A percentile compares a stretch with the other conserved stretches of the same genome.
phyloP scores from a whole-genome alignment of 2,329 filamentous ascomycete genomes.

The Cryphonectria parasitica region DNA sequence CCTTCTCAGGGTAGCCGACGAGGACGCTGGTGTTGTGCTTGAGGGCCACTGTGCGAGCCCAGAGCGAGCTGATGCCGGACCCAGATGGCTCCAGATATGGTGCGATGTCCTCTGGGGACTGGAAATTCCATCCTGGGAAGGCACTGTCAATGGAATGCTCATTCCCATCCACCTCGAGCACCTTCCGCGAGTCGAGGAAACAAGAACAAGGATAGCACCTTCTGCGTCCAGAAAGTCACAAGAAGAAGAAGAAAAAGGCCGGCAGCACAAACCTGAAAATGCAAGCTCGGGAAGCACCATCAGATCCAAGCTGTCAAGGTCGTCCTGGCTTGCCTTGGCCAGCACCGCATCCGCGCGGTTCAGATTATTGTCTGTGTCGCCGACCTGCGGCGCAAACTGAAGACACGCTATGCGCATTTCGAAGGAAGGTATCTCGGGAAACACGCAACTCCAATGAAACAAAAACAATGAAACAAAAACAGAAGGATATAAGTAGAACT shows the following conservation, averaged over 20 bases:
- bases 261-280: slow-evolving; percentile 62
- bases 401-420: slow-evolving; percentile 70
- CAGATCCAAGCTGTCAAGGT: slow-evolving; percentile 68
- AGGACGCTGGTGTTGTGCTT: slow-evolving; percentile 70
- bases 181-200: neutral
- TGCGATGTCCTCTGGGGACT: slow-evolving; percentile 66
- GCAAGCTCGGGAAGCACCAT: slow-evolving; percentile 77
- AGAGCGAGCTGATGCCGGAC: slow-evolving; percentile 69
- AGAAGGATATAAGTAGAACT: too few relatives aligned
- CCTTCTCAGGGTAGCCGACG: slow-evolving; percentile 75
- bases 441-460: neutral
- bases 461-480: neutral
- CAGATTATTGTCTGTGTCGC: slow-evolving; percentile 72
- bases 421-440: neutral
- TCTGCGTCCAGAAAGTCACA: neutral
- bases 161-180: neutral
- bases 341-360: slow-evolving; percentile 69
- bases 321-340: slow-evolving; percentile 50
- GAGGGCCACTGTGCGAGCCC: slow-evolving; percentile 70
- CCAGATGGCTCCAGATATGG: slow-evolving; percentile 71
- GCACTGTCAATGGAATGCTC: neutral
- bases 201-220: neutral
- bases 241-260: neutral
- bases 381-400: slow-evolving; percentile 74
- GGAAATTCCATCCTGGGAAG: slow-evolving; percentile 73